phyloP scores from a whole-genome alignment of 805 yeast genomes.

The Yamadazyma paraphyllophila region DNA sequence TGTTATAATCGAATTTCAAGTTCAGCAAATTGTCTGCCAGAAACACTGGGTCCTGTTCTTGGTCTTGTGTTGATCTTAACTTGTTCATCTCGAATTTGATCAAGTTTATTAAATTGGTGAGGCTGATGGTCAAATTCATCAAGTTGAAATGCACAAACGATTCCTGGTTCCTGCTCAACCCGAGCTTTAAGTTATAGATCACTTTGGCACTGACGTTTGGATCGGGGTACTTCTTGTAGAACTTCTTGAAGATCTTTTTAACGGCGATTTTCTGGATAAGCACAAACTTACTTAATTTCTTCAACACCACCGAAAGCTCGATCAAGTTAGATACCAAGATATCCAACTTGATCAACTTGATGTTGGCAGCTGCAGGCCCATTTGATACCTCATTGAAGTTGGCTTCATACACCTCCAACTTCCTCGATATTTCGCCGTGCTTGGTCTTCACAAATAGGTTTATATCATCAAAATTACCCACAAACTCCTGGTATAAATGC shows the following conservation, averaged over 20 bases:
- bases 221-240: conserved; percentile 43
- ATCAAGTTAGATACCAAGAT: conserved; percentile 34
- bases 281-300: conserved; percentile 67
- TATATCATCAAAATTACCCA: conserved; percentile 59
- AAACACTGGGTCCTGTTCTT: neutral
- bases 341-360: conserved; percentile 13
- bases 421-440: conserved; percentile 57
- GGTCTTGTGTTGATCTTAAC: neutral
- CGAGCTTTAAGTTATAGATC: conserved; percentile 27
- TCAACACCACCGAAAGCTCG: conserved; percentile 47
- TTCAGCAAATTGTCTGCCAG: neutral
- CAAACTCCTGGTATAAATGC: conserved; percentile 36
- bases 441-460: conserved; percentile 66
- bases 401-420: conserved; percentile 34
- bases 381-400: conserved; percentile 16
- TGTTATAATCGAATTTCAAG: conserved; percentile 30
- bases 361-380: conserved; percentile 10
- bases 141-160: conserved; percentile 64
- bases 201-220: conserved; percentile 21
- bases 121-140: conserved; percentile 57
- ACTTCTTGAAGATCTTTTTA: conserved; percentile 72
- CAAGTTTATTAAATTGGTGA: conserved; percentile 35
- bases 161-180: conserved; percentile 41
- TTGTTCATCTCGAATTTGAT: conserved; percentile 19
- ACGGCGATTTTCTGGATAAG: conserved; percentile 72